Evolutionary conservation across 1,139 yeast genomes (phyloP).

Genomic region (Suhomyces coccinellae): DNA sequence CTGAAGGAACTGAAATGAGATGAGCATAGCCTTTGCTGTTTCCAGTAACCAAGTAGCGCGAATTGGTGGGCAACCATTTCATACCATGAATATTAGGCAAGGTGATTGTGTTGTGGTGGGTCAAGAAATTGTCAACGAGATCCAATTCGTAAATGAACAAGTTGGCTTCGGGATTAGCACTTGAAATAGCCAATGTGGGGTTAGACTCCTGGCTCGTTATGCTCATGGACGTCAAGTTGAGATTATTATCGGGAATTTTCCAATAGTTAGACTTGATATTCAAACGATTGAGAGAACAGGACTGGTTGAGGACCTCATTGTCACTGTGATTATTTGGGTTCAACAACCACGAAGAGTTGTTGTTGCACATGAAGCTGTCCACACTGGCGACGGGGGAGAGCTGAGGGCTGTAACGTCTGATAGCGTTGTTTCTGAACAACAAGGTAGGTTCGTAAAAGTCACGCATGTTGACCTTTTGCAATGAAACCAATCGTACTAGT

Average conservation of each 20-base stretch:
- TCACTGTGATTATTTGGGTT: slow-evolving; percentile 29
- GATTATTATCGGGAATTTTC: slow-evolving; percentile 63
- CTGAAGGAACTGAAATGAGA: slow-evolving; percentile 59
- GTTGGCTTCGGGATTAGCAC: slow-evolving; percentile 55
- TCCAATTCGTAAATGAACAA: slow-evolving; percentile 65
- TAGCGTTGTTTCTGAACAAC: slow-evolving; percentile 49
- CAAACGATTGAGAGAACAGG: slow-evolving; percentile 42
- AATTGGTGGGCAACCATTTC: slow-evolving; percentile 56
- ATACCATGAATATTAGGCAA: slow-evolving; percentile 67
- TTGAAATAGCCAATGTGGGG: slow-evolving; percentile 60
- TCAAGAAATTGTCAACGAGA: slow-evolving; percentile 43
- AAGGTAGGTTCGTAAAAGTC: slow-evolving; percentile 47
- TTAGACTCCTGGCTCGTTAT: slow-evolving; percentile 18
- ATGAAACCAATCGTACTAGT: neutral
- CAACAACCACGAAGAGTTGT: slow-evolving; percentile 27
- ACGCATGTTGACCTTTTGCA: slow-evolving; percentile 21
- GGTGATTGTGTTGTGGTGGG: slow-evolving; percentile 74
- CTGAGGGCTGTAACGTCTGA: slow-evolving; percentile 30
- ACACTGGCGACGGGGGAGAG: slow-evolving; percentile 33
- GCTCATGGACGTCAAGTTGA: slow-evolving; percentile 60
- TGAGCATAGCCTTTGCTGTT: slow-evolving; percentile 71
- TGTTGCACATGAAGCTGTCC: slow-evolving; percentile 18
- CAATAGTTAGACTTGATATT: slow-evolving; percentile 64
- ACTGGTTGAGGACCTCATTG: slow-evolving; percentile 36
- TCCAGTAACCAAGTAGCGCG: slow-evolving; percentile 57